phyloP scores from a whole-genome alignment of 495 filamentous ascomycete species.

The Trichoderma gamsii region DNA sequence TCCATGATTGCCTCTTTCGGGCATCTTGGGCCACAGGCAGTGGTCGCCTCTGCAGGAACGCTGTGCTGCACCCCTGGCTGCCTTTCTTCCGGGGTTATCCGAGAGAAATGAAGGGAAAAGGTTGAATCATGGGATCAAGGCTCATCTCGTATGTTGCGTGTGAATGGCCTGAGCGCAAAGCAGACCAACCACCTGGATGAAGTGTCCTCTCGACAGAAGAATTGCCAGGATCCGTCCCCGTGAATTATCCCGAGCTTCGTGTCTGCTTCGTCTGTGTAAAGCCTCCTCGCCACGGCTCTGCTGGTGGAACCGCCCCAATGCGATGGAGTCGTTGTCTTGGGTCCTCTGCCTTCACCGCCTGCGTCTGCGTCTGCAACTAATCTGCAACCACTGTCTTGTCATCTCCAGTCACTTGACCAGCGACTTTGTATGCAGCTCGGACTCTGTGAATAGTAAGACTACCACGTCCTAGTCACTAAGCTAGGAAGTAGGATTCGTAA shows the following conservation, averaged over 20 bases:
- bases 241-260: not conserved
- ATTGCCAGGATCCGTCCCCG: not conserved
- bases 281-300: too few species aligned
- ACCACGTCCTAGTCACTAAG: not conserved
- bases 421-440: not conserved
- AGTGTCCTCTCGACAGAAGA: not conserved
- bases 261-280: not conserved
- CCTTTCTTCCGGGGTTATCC: not conserved
- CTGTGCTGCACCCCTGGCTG: not conserved
- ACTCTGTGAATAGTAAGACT: not conserved
- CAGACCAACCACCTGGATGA: not conserved
- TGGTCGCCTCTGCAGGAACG: constrained; percentile 6
- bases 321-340: not conserved
- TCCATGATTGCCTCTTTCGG: constrained; percentile 10
- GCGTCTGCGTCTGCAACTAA: not conserved
- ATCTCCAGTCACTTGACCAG: constrained; percentile 1
- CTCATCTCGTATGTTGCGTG: constrained; percentile 12
- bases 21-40: not conserved
- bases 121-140: not conserved
- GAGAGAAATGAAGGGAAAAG: not conserved
- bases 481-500: not conserved
- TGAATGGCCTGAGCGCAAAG: constrained; percentile 7
- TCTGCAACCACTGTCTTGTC: not conserved
- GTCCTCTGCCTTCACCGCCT: not conserved
- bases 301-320: constrained; percentile 7